Conservation (phyloP, 2,329 filamentous ascomycete genomes). For the Neofusicoccum parvum region DNA sequence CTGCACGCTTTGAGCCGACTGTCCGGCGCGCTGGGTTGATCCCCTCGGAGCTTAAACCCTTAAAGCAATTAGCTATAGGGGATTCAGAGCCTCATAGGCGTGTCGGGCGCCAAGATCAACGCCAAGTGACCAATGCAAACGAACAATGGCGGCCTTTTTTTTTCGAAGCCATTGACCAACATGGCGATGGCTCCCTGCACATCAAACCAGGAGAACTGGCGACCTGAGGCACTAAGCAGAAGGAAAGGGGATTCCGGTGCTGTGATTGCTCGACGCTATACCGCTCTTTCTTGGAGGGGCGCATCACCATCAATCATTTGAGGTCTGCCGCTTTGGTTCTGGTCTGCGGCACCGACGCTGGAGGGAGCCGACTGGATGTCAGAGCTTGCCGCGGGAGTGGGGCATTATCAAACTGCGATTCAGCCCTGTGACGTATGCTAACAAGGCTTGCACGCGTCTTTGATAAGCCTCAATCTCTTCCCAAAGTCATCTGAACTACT, state of each 20-base stretch:
- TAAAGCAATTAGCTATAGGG: constrained; percentile 3
- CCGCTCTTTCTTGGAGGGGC: neutral
- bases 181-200: neutral
- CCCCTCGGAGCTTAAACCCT: neutral
- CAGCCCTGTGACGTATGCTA: constrained; percentile 14
- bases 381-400: constrained; percentile 1
- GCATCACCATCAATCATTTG: neutral
- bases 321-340: neutral
- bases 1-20: neutral
- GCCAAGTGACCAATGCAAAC: neutral
- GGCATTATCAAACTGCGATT: constrained; percentile 9
- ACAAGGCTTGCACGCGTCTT: neutral
- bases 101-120: neutral
- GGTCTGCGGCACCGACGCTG: neutral
- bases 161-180: neutral
- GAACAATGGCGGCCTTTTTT: neutral
- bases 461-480: neutral
- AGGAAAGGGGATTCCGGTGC: neutral
- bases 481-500: neutral
- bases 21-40: neutral
- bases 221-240: neutral
- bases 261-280: neutral
- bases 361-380: neutral
- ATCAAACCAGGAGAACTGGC: neutral
- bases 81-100: neutral